Conservation (phyloP, 2,329 filamentous ascomycete species). For the Hymenoscyphus fraxineus region DNA sequence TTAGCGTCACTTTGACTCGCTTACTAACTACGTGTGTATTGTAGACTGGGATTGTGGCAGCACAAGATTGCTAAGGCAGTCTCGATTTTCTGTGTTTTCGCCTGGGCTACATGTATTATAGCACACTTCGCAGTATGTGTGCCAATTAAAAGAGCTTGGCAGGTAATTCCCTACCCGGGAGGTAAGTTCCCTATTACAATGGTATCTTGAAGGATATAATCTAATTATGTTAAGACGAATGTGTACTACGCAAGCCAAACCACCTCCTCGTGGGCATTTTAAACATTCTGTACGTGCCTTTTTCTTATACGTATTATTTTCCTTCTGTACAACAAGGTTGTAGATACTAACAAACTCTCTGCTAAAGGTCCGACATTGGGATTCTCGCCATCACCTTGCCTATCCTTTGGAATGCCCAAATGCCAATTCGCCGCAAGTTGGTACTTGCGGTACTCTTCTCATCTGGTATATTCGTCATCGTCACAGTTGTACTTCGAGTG, state of each 20-base stretch:
- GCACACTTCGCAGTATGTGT: constrained; percentile 5
- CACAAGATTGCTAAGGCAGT: constrained; percentile 7
- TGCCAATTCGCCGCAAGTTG: constrained; percentile 6
- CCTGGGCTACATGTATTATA: not conserved
- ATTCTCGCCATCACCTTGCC: constrained; percentile 7
- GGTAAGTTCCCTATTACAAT: not conserved
- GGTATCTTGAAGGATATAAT: not conserved
- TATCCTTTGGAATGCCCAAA: constrained; percentile 6
- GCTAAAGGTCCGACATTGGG: not conserved
- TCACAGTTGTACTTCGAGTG: constrained; percentile 4
- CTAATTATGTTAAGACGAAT: not conserved
- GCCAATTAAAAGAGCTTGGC: constrained; percentile 3
- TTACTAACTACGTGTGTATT: not conserved
- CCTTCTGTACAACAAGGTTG: not conserved
- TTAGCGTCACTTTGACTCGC: not conserved
- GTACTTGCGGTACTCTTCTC: constrained; percentile 5
- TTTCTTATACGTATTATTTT: not conserved
- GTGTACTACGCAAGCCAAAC: not conserved
- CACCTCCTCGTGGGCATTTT: not conserved
- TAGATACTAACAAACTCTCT: not conserved
- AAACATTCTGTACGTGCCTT: not conserved
- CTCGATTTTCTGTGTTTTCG: not conserved
- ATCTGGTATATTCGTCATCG: constrained; percentile 10
- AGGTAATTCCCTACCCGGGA: constrained; percentile 7
- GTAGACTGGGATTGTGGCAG: constrained; percentile 8